Percentiles rank a stretch among this genome's conserved stretches.
These are phyloP conservation scores for Perkinsus olseni DNA, from an alignment of 169 alveolate genomes.

Conservation along the genomic window DNA sequence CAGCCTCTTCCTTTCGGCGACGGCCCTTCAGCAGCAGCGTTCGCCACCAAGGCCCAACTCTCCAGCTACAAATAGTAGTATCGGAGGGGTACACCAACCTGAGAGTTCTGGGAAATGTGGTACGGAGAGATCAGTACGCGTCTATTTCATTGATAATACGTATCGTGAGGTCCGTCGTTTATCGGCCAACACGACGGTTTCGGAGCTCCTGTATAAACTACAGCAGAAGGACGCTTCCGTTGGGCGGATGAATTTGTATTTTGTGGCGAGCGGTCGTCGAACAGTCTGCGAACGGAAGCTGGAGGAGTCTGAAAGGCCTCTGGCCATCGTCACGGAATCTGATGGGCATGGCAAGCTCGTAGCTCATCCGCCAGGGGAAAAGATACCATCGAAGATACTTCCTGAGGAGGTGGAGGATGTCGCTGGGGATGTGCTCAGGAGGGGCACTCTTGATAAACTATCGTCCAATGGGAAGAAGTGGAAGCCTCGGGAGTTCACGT, in stretches of 20 bases:
- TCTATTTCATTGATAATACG: background rate
- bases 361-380: background rate
- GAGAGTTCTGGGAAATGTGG: background rate
- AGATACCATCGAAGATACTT: background rate
- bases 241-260: background rate
- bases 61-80: background rate
- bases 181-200: background rate
- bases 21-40: background rate
- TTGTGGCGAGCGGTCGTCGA: background rate
- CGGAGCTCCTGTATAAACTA: background rate
- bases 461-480: background rate
- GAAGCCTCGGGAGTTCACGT: background rate
- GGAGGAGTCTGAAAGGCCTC: background rate
- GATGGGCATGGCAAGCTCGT: background rate
- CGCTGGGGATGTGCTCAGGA: background rate
- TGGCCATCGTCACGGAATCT: background rate
- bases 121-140: background rate
- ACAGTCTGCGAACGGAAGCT: background rate
- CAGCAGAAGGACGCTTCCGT: background rate
- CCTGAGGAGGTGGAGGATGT: background rate
- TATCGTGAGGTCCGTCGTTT: background rate
- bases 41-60: background rate
- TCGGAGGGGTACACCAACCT: background rate
- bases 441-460: background rate
- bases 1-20: background rate